Conservation (phyloP, 2,329 filamentous ascomycete genomes). For the Dactylellina cionopaga region DNA sequence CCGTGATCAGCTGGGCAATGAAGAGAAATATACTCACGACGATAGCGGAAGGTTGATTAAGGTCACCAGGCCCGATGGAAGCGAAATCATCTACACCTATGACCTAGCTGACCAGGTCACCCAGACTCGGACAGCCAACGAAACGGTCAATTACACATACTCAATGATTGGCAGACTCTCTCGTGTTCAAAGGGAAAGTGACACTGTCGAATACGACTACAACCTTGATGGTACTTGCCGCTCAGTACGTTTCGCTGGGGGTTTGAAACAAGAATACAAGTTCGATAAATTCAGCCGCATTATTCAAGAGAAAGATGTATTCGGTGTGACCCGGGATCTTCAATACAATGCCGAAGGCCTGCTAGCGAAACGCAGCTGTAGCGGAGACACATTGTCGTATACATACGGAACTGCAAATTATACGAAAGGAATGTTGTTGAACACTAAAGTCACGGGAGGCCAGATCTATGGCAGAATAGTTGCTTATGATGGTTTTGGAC, state of each 20-base stretch:
- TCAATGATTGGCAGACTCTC: not conserved
- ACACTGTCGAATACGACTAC: not conserved
- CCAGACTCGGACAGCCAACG: not conserved
- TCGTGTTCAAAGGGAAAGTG: not conserved
- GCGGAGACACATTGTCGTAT: not conserved
- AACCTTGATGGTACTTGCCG: not conserved
- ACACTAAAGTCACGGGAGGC: not conserved
- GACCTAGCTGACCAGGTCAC: not conserved
- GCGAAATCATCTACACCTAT: not conserved
- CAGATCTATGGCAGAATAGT: not conserved
- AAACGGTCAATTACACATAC: not conserved
- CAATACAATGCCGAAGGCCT: not conserved
- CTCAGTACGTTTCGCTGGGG: no score
- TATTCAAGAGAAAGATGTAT: not conserved
- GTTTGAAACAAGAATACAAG: not conserved
- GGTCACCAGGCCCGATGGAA: not conserved
- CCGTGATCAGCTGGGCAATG: not conserved
- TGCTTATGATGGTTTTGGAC: not conserved
- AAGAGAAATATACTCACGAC: not conserved
- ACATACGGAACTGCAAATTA: not conserved
- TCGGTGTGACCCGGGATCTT: not conserved
- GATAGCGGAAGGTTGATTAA: not conserved
- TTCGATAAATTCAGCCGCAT: not conserved
- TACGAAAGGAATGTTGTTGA: not conserved
- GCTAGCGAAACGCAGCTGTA: not conserved